Percentiles rank a stretch among this genome's conserved stretches.
phyloP scores from a whole-genome alignment of 2,329 filamentous ascomycete species.

The Fusarium piperis region DNA sequence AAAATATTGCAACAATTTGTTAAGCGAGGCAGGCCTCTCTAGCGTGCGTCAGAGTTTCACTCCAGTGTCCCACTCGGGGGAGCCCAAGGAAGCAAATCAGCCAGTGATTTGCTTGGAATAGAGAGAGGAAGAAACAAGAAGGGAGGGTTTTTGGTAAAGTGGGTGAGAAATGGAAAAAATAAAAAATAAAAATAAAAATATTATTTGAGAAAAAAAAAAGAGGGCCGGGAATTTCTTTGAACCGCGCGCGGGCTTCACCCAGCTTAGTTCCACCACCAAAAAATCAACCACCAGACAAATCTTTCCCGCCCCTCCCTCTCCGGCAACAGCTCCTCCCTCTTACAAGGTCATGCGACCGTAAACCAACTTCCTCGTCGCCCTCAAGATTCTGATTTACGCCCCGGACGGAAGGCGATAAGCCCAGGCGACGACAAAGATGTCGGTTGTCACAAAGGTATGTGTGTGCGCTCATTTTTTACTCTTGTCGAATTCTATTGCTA shows the following conservation, averaged over 20 bases:
- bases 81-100: constrained; percentile 14
- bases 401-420: constrained; percentile 60
- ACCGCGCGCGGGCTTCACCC: constrained; percentile 11
- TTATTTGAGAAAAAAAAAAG: neutral
- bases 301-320: constrained; percentile 19
- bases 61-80: constrained; percentile 20
- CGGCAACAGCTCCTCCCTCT: constrained; percentile 35
- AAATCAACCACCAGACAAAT: constrained; percentile 38
- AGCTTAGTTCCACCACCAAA: constrained; percentile 29
- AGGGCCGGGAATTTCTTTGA: constrained; percentile 33
- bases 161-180: neutral
- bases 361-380: constrained; percentile 47
- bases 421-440: constrained; percentile 64
- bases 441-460: constrained; percentile 69
- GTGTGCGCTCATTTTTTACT: constrained; percentile 51
- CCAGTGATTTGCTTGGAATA: constrained; percentile 3
- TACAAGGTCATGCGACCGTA: constrained; percentile 53
- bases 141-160: neutral
- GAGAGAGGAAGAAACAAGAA: neutral
- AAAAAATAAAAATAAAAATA: neutral
- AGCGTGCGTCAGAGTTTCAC: constrained; percentile 35
- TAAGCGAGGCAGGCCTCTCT: constrained; percentile 33
- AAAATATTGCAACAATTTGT: constrained; percentile 32
- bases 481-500: neutral
- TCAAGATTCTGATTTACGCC: constrained; percentile 45